Base-by-base conservation (phyloP, 2,329 filamentous ascomycete genomes). In the Didymella exigua region DNA sequence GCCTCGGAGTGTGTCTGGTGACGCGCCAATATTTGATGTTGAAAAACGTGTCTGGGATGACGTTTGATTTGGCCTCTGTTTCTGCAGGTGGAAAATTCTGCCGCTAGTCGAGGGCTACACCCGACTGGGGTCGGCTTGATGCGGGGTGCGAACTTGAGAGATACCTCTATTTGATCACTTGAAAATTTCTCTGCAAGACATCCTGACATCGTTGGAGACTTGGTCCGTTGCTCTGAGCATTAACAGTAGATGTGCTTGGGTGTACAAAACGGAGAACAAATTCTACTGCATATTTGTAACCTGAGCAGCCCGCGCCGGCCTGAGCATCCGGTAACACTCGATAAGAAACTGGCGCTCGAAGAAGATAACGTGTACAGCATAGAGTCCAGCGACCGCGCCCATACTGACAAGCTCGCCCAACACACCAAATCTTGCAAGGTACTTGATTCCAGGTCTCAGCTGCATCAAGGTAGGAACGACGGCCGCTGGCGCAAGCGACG, bases 341-440 rank as follows among this genome's bases (percentile, higher is more conserved):
- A 66, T 24, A 49, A 76, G 43, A 40, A 73, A 75, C 5, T 55
- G 52, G 13, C 67, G 63, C 56, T 76, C 74, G 26, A 67, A 70
- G 24, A 66, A 66, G 2, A 74, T 49, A 19, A 80, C 64, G 23
- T 71, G 63, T 5, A 69, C 34, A 3, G 63, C 74, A 54, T 77
- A 76, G 0, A 67, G 41, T 0, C 59, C 73, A n/a, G 69, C 75
- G 31, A 79, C 57, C 4, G 41, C 61, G 6, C 75, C 76, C 24
- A 76, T 70, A 11, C 70, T 67, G 1, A 72, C 63, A 30, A 81
- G 58, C 48, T 81, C 76, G n/a, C 76, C 78, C 7, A 79, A 21
- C 7, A 78, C 46, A 0, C 78, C 77, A 56, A 76, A 77, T 30
- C 53, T 53, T 10, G 47, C 56, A 18, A 79, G 64, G 40, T 63